Evolutionary conservation across 345 rosid genomes (phyloP), one percentile per base, ranked within the genome.

Genomic region (Eucalyptus marginata): DNA sequence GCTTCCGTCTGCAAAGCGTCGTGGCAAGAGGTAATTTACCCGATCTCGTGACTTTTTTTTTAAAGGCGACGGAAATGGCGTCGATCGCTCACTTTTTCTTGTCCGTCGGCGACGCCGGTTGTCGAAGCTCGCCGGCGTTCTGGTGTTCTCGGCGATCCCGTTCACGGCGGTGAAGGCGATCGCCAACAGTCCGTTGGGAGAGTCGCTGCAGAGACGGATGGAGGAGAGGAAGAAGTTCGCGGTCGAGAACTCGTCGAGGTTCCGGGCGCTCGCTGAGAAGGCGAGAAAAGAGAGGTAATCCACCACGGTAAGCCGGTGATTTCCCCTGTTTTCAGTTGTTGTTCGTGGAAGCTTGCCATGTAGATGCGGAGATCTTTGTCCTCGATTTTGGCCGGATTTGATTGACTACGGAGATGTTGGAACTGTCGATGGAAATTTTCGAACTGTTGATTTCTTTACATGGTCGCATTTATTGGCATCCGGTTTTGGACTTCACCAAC

Each of bases 91-190:
- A 56, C 31, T 16, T 36, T 31, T 43, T 90, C 33, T n/a, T 31
- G 89, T 33, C 27, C 62, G 18, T 44, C 4, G 27, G 33, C 36
- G 58, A 62, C 52, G 33, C 9, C 13, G 9, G 58, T 0, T 86
- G n/a, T 58, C 88, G 87, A 88, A 97, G 99, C 96, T 96, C 31
- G 98, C 95, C 15, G 99, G 99, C 44, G 98, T 97, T 89, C 91
- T 97, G 90, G 95, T 96, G 22, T 95, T 97, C 94, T 97, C 99
- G 47, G 98, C 99, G 87, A 92, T 96, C 87, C 99, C 99, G 0
- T 97, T 96, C 93, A 96, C 98, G 51, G 97, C 93, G 43, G 99
- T 97, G 68, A 97, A 96, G 91, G 98, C 98, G 92, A 94, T 97
- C 29, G 99, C 99, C 16, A 97, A 96, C 86, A 95, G 99, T 89